These are phyloP conservation scores for Friedmanniomyces simplex DNA, from an alignment of 495 filamentous ascomycete species.

Conservation along the genomic window DNA sequence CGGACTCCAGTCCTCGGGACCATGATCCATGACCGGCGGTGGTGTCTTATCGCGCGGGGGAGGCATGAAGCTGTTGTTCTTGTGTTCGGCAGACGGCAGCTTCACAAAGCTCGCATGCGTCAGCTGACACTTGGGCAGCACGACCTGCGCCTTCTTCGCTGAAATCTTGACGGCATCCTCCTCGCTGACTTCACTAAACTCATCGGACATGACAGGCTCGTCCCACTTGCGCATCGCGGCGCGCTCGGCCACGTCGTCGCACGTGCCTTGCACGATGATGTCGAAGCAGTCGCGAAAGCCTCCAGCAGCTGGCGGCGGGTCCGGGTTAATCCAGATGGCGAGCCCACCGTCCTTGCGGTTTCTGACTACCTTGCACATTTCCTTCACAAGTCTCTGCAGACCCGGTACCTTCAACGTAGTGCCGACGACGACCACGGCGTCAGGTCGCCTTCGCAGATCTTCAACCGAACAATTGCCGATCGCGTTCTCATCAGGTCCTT, in stretches of 20 bases:
- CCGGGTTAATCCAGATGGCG: constrained; percentile 88
- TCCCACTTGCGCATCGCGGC: constrained; percentile 69
- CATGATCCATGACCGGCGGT: not conserved
- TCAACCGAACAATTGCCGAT: constrained; percentile 81
- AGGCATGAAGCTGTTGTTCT: constrained; percentile 18
- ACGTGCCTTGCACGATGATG: constrained; percentile 73
- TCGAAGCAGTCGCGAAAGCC: constrained; percentile 92
- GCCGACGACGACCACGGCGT: constrained; percentile 87
- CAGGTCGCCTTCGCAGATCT: constrained; percentile 74
- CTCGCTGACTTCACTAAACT: constrained; percentile 36
- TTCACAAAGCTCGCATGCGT: not conserved
- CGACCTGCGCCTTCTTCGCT: not conserved
- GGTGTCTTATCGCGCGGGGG: constrained; percentile 1
- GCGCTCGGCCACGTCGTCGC: constrained; percentile 72
- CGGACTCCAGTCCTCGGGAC: constrained; percentile 12
- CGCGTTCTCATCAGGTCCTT: constrained; percentile 89
- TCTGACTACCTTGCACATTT: constrained; percentile 74
- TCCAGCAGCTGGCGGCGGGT: constrained; percentile 64
- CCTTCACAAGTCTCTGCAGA: constrained; percentile 75
- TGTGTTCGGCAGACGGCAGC: constrained; percentile 3
- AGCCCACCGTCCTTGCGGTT: constrained; percentile 68
- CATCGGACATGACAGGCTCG: constrained; percentile 38
- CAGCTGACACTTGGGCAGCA: constrained; percentile 2
- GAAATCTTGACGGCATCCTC: constrained; percentile 23
- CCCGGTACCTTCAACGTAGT: constrained; percentile 93